Base-by-base conservation (phyloP, 495 filamentous ascomycete species). In the Filosporella fistucella region DNA sequence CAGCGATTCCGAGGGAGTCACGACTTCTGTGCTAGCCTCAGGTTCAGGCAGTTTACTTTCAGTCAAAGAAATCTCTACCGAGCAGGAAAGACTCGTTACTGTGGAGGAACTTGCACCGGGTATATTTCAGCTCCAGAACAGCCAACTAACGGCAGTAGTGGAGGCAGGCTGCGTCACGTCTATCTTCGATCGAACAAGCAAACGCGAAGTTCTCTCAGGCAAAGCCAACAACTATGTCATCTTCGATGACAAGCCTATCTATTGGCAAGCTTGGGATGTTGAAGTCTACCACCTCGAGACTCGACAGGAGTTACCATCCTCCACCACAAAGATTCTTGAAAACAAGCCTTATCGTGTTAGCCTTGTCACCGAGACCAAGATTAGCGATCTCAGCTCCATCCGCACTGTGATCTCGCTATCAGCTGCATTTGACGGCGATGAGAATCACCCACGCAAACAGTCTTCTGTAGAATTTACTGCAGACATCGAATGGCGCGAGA, bases 181-280 rank as follows among this genome's bases (percentile, higher is more conserved):
- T n/a, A 68, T 98, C 2, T 80, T 83, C 54, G 91, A 96, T 66
- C 68, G 81, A 42, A 55, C 68, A 10, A 77, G 71, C 16, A 66
- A 84, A 7, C 80, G 91, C 35, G 88, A 98, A 61, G 58, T 96
- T 23, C 79, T 98, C 39, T 89, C 84, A 46, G 73, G 76, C 6
- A 93, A 89, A 63, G 91, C 88, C 36, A 91, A 90, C 42, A 90
- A 96, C 59, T 74, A 95, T 7, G 90, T 98, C 49, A 85, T 97
- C 43, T 96, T 94, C 61, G 93, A 98, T 60, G 93, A 98, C 66
- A 96, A 97, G 67, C 93, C 93, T 16, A 75, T 97, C 16, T 95
- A 95, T 68, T 98, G 93, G 93, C 91, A 98, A 68, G 93, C 91
- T 1, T 98, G 93, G 93, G 93, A 98, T 65, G 90, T 96, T 26